Evolutionary conservation across 1,139 yeast genomes (phyloP), one percentile per base, ranked within the genome.

Genomic region (Yamadazyma kanchanaburiensis): DNA sequence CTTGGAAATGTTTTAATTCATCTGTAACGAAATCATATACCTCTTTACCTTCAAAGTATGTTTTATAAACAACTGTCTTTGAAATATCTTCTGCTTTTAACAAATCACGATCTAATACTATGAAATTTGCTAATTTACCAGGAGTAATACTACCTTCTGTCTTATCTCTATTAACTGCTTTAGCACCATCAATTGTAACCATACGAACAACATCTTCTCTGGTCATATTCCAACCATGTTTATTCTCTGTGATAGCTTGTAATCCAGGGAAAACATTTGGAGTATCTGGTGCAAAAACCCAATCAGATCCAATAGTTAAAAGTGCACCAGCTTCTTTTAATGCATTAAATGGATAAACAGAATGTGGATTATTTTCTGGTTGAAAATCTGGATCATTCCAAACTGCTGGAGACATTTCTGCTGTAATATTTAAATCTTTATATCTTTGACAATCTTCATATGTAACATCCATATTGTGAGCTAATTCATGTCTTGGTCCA

Each of bases 221-320:
- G 15, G 45, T 43, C 39, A 48, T 33, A 28, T 48, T 30, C 52
- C 52, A 48, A 17, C 52, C 52, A 28, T 48, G 52, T 25, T 47
- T 48, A 32, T 40, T 39, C 27, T 48, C 52, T 34, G 46, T 46
- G 15, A 48, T 30, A 9, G 51, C 49, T 30, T 47, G 52, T 15
- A 48, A 32, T 15, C 49, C 52, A 9, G 51, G 52, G 38, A 47
- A 47, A 22, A 48, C 45, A 32, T 47, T 46, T 13, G 52, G 51
- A 23, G 50, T 43, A 32, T 47, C 50, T 13, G 52, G 52, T 21
- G 51, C 46, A 35, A 48, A 48, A 7, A 48, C 52, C 52, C 52
- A 48, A 26, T 48, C 52, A 8, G 50, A 45, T 7, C 52, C 52
- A 33, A 48, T 47, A 6, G 52, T 48, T 19, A 48, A 23, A 20